Conservation (phyloP, 768 basidiomycete genomes). For the Guyanaporus albipodus region DNA sequence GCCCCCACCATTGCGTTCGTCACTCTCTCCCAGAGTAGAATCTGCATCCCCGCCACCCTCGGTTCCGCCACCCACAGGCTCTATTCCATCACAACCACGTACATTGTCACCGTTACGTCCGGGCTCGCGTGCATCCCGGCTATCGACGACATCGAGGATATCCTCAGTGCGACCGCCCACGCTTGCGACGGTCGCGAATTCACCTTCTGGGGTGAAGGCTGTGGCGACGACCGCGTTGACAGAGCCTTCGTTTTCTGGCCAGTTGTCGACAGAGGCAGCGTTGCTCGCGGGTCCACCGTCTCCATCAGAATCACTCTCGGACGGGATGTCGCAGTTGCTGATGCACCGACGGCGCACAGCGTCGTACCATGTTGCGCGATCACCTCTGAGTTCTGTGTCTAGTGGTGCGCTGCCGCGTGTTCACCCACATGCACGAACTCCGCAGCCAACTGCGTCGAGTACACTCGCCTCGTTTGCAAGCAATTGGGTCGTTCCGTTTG, state of each 20-base stretch:
- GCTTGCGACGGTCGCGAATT: slow-evolving; percentile 45
- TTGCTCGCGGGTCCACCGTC: slow-evolving; percentile 46
- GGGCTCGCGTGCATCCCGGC: slow-evolving; percentile 65
- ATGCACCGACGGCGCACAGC: slow-evolving; percentile 51
- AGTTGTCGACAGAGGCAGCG: slow-evolving; percentile 31
- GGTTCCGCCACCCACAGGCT: slow-evolving; percentile 29
- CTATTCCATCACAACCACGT: slow-evolving; percentile 29
- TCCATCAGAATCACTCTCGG: slow-evolving; percentile 57
- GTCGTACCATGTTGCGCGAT: slow-evolving; percentile 57
- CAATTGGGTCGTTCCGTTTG: slow-evolving; percentile 65
- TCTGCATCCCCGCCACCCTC: slow-evolving; percentile 6
- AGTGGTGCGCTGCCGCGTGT: slow-evolving; percentile 7
- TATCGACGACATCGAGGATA: slow-evolving; percentile 66
- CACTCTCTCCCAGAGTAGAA: slow-evolving; percentile 1
- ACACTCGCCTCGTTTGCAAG: slow-evolving; percentile 57
- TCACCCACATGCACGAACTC: slow-evolving; percentile 6
- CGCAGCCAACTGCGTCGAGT: slow-evolving; percentile 42
- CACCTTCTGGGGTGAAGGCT: slow-evolving; percentile 49
- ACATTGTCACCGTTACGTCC: slow-evolving; percentile 62
- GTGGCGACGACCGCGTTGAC: slow-evolving; percentile 65
- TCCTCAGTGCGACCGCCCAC: slow-evolving; percentile 61
- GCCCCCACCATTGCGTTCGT: slow-evolving; percentile 26
- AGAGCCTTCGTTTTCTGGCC: slow-evolving; percentile 47
- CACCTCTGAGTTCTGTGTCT: slow-evolving; percentile 36
- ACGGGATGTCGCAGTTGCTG: slow-evolving; percentile 50